Percentiles rank a stretch among this genome's conserved stretches.
phyloP scores from a whole-genome alignment of 2,329 filamentous ascomycete species.

The Trichophaea hybrida region DNA sequence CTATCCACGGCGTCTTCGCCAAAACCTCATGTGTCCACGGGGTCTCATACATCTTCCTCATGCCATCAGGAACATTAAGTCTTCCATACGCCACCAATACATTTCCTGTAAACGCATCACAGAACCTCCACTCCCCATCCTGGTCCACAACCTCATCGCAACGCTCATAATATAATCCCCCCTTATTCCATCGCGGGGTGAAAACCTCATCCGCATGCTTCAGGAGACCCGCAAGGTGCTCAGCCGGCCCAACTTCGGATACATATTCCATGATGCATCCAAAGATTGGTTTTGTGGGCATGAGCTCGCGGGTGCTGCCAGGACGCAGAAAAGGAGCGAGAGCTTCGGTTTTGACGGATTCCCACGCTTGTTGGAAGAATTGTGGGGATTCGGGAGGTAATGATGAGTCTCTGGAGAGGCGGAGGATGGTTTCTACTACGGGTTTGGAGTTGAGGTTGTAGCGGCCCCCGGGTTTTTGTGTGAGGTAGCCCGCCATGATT shows the following conservation, averaged over 20 bases:
- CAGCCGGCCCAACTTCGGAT: background rate
- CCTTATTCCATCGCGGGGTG: conserved; percentile 30
- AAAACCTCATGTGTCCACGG: conserved; percentile 28
- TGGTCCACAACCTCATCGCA: conserved; percentile 25
- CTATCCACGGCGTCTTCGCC: conserved; percentile 4
- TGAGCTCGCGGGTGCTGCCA: background rate
- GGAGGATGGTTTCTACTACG: conserved; percentile 25
- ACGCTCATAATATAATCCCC: conserved; percentile 31
- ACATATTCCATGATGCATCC: background rate
- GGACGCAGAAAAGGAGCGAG: background rate
- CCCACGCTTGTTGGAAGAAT: background rate
- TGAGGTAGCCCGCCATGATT: conserved; percentile 28
- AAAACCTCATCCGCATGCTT: background rate
- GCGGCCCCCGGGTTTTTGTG: conserved; percentile 20
- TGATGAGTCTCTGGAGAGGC: background rate
- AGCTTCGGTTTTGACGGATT: background rate
- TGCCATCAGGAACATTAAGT: conserved; percentile 31
- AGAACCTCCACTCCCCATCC: conserved; percentile 24
- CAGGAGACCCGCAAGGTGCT: background rate
- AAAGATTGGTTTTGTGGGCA: background rate
- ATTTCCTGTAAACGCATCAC: conserved; percentile 32
- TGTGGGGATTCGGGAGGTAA: background rate
- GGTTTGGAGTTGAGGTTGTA: conserved; percentile 24
- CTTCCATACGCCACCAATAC: conserved; percentile 31
- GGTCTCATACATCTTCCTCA: conserved; percentile 30